phyloP scores from a whole-genome alignment of 2,329 filamentous ascomycete genomes.

The Tolypocladium album region DNA sequence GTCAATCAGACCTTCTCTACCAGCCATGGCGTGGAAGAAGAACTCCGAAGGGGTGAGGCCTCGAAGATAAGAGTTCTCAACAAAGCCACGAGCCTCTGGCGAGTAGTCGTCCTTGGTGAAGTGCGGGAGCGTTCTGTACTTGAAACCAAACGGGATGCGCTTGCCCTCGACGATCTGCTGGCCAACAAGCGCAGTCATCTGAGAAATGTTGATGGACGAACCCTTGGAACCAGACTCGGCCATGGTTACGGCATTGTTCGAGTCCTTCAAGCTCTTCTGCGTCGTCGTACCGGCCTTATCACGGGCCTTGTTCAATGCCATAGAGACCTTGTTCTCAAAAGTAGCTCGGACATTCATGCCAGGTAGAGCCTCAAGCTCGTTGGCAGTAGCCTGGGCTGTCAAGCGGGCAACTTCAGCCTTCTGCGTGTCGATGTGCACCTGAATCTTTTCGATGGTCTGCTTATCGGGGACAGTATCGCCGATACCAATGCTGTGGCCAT shows the following conservation, averaged over 20 bases:
- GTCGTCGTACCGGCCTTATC: slow-evolving; percentile 91
- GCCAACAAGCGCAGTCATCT: slow-evolving; percentile 97
- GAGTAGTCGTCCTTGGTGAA: slow-evolving; percentile 99
- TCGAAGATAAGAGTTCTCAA: slow-evolving; percentile 96
- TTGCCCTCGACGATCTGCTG: slow-evolving; percentile 98
- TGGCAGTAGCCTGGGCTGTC: slow-evolving; percentile 69
- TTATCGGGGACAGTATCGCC: slow-evolving; percentile 94
- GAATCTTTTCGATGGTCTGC: slow-evolving; percentile 72
- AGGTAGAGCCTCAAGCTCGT: slow-evolving; percentile 81
- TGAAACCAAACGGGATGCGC: slow-evolving; percentile 98
- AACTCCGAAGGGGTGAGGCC: slow-evolving; percentile 93
- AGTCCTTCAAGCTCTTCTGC: slow-evolving; percentile 83
- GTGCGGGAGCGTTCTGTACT: slow-evolving; percentile 91
- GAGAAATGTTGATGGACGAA: slow-evolving; percentile 97
- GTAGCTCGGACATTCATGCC: slow-evolving; percentile 99
- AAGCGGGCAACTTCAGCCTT: slow-evolving; percentile 72
- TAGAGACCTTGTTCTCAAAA: slow-evolving; percentile 94
- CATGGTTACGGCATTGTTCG: slow-evolving; percentile 96
- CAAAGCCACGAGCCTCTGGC: slow-evolving; percentile 90
- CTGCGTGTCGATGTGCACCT: slow-evolving; percentile 67
- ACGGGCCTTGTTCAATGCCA: slow-evolving; percentile 88
- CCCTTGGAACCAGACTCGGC: slow-evolving; percentile 95
- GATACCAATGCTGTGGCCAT: slow-evolving; percentile 96
- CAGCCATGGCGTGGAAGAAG: slow-evolving; percentile 99
- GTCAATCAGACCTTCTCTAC: slow-evolving; percentile 98